Base-by-base conservation (phyloP, 139 green algal species). In the Coelastrella sp. region DNA sequence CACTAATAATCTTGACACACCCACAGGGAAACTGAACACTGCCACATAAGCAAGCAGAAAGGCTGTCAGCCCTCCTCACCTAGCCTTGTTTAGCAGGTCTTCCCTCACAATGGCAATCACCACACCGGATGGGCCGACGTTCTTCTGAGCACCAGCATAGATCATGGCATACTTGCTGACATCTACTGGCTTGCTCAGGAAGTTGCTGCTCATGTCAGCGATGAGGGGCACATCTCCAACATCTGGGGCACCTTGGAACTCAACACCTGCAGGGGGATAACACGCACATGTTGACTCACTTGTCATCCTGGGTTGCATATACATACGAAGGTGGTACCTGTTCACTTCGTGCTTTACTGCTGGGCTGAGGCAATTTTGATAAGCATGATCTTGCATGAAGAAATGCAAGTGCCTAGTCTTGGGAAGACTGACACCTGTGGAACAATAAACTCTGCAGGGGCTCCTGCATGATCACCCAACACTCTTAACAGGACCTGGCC, bases 131-230 rank as follows among this genome's bases (percentile, higher is more conserved):
- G 96, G 96, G 65, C 98, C 98, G 57, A 99, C 96, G 93, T 99
- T 99, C 96, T 99, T 99, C 96, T 99, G 98, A 0, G 97, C 98
- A 60, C 98, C 98, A 17, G 97, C 98, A 90, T 99, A 99, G 93
- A 99, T 99, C 57, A 99, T 82, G 91, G 95, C 97, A 83, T 97
- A 98, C 94, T 99, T 99, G 90, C 88, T 92, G 73, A 99, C 98
- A 90, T 99, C 98, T 77, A 99, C 95, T 7, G 97, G 98, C 96
- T 99, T 99, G 87, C 93, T 97, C 89, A 97, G 95, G 93, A 99
- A 99, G 96, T 99, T 99, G 90, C 96, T 99, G 60, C 95, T 98
- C 96, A 99, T 99, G 95, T 99, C 98, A 5, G 97, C 96, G 7
- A 99, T 94, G 61, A 99, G 94, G 17, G 32, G 20, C 11, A 80